These are phyloP conservation scores for Ogataea nitratoaversa DNA, from an alignment of 805 yeast genomes.

Conservation along the genomic window DNA sequence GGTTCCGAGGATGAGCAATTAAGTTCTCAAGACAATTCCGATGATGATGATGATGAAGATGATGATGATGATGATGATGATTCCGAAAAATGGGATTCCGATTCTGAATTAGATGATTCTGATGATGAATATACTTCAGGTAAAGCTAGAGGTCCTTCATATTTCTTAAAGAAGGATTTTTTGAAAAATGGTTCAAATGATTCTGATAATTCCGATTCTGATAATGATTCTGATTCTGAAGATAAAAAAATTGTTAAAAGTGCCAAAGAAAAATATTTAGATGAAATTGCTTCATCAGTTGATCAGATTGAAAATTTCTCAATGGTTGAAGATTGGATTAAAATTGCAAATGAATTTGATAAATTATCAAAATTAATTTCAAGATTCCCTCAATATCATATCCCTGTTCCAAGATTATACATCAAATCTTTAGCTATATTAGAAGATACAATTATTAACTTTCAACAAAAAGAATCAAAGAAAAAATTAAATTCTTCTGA, in stretches of 20 bases:
- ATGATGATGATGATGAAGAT: slow-evolving; percentile 39
- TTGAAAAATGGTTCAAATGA: slow-evolving; percentile 37
- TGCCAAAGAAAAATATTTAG: slow-evolving; percentile 88
- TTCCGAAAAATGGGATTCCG: slow-evolving; percentile 39
- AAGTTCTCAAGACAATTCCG: slow-evolving; percentile 34
- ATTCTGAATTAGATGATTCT: slow-evolving; percentile 38
- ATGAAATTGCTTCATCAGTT: slow-evolving; percentile 70
- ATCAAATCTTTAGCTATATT: slow-evolving; percentile 65
- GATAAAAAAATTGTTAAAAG: slow-evolving; percentile 85
- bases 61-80: slow-evolving; percentile 40
- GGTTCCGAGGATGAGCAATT: slow-evolving; percentile 26
- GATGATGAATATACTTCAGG: slow-evolving; percentile 32
- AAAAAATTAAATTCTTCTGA: slow-evolving; percentile 79
- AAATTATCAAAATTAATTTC: slow-evolving; percentile 61
- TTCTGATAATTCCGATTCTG: slow-evolving; percentile 34
- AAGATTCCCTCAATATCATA: slow-evolving; percentile 72
- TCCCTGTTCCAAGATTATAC: slow-evolving; percentile 66
- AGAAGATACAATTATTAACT: slow-evolving; percentile 60
- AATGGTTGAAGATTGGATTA: slow-evolving; percentile 74
- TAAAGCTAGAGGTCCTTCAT: slow-evolving; percentile 46
- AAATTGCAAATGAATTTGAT: slow-evolving; percentile 73
- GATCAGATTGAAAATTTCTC: slow-evolving; percentile 66
- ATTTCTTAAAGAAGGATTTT: slow-evolving; percentile 49
- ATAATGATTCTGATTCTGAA: slow-evolving; percentile 48
- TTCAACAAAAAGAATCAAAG: slow-evolving; percentile 45